Evolutionary conservation across 2,329 filamentous ascomycete species (phyloP), one percentile per base, ranked within the genome.

Genomic region (Pseudopyrenochaeta lycopersici): DNA sequence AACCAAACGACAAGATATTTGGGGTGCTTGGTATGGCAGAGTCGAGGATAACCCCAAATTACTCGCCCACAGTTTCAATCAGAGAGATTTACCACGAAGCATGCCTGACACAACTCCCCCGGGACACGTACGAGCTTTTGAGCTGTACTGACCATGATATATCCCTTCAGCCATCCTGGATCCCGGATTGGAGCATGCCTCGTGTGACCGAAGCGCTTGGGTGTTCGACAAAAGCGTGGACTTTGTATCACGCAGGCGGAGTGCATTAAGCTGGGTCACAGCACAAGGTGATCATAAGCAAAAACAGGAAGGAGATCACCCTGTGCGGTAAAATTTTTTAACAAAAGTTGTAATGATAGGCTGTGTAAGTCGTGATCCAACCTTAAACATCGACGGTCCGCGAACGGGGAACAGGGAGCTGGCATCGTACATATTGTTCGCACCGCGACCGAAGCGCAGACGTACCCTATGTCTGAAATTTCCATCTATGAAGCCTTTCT

Each of bases 1-100:
- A 65, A 4, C 47, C 60, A 9, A 68, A 67, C 31, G 67, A 70
- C 45, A 70, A 70, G 42, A 56, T 66, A 0, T 70, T 68, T 27
- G 66, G 66, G 12, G 54, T 69, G 0, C 58, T 68, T 7, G 67
- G 63, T 6, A 52, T 67, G n/a, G 44, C 51, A 21, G 30, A 57
- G 6, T 35, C 52, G 4, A 27, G 33, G 7, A 61, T 68, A 15
- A 40, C 31, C 14, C 58, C 62, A 1, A 53, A 54, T 11, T 70
- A 69, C 31, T 60, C 54, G 2, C 31, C 53, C 2, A 35, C 46
- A 5, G 45, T 51, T 4, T 52, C 56, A 2, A 46, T 40, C 1
- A 54, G 62, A 41, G 54, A 66, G 1, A 58, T 69, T 3, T 69
- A 65, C 38, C 54, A 56, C 5, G 29, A 67, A n/a, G 62, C 63